phyloP scores from a whole-genome alignment of 2,329 filamentous ascomycete genomes.

The Teratosphaeria destructans region DNA sequence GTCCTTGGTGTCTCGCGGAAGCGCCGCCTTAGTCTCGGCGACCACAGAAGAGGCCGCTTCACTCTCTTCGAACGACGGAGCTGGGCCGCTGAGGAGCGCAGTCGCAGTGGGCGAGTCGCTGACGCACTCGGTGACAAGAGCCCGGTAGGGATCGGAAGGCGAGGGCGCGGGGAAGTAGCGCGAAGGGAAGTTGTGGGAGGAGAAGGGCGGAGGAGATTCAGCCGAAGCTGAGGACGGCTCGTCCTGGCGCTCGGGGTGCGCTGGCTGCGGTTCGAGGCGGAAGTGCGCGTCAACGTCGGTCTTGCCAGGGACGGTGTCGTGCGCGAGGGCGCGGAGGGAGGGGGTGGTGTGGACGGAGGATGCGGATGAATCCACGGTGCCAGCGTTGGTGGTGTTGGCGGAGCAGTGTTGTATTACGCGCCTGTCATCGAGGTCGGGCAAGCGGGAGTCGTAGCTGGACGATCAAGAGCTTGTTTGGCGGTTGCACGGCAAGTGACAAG shows the following conservation, averaged over 20 bases:
- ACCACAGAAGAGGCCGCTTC: slow-evolving; percentile 42
- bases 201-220: slow-evolving; percentile 54
- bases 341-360: slow-evolving; percentile 24
- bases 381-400: neutral
- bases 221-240: slow-evolving; percentile 28
- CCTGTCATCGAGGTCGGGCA: neutral
- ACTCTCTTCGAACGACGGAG: slow-evolving; percentile 37
- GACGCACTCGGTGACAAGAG: slow-evolving; percentile 25
- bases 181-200: slow-evolving; percentile 52
- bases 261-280: slow-evolving; percentile 10
- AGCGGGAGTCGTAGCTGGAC: neutral
- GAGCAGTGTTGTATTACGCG: neutral
- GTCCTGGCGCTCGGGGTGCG: slow-evolving; percentile 10
- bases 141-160: slow-evolving; percentile 38
- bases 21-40: slow-evolving; percentile 72
- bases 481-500: neutral
- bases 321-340: slow-evolving; percentile 19
- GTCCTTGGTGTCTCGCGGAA: slow-evolving; percentile 72
- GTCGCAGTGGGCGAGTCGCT: slow-evolving; percentile 38
- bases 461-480: neutral
- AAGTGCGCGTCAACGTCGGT: slow-evolving; percentile 23
- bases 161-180: slow-evolving; percentile 46
- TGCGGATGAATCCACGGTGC: neutral
- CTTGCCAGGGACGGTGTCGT: slow-evolving; percentile 12
- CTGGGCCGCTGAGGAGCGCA: slow-evolving; percentile 30